Conservation (phyloP, 75 land plant genomes). For the Chamaecyparis obtusa region DNA sequence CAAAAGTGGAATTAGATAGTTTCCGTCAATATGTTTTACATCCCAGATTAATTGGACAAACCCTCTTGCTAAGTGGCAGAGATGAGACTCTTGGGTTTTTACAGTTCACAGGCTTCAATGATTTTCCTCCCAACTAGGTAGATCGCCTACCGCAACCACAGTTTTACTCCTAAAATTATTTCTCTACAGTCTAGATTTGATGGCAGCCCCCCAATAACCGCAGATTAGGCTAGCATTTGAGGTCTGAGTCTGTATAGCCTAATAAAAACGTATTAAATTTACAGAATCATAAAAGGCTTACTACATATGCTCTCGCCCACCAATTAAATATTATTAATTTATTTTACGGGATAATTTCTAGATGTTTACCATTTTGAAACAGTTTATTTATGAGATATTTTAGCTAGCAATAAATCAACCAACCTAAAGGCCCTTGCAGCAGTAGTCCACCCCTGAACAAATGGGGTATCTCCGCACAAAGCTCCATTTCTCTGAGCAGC, state of each 20-base stretch:
- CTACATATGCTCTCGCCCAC: background rate
- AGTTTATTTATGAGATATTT: background rate
- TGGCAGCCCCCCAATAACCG: too few relatives aligned
- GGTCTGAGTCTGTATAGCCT: background rate
- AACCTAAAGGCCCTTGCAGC: conserved; percentile 1
- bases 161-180: background rate
- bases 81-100: background rate
- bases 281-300: background rate
- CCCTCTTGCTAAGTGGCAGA: background rate
- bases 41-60: background rate
- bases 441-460: background rate
- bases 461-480: background rate
- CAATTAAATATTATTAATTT: background rate
- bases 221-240: background rate
- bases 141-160: background rate
- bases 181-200: background rate
- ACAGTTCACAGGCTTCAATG: background rate
- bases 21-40: background rate
- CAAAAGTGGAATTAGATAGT: background rate
- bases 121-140: too few relatives aligned
- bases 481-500: background rate
- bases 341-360: background rate
- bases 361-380: background rate
- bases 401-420: background rate
- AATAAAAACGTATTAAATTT: background rate